Evolutionary conservation across 305 asterid genomes (phyloP), one percentile per base, ranked within the genome.

Genomic region (Euphrasia arctica): DNA sequence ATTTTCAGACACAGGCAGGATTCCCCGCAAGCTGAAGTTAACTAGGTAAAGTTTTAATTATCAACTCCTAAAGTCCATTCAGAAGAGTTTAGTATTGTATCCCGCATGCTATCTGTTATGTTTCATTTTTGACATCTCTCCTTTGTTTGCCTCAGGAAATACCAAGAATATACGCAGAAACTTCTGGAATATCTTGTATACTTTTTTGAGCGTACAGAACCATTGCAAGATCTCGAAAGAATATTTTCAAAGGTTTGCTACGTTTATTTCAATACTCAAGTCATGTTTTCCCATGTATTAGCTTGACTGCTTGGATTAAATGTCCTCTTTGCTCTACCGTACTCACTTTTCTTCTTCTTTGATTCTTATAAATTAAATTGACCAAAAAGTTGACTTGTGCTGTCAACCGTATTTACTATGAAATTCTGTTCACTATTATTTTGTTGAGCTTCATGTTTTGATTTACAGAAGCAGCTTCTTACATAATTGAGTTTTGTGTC

Each of bases 211-310:
- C 83, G 97, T 55, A 88, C 95, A 41, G 95, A 85, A 64, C 97
- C 99, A 63, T 70, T 93, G 82, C 94, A 86, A 79, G 97, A 93
- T 77, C 93, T 90, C 67, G 90, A 79, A 60, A 85, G 96, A 75
- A 86, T 93, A 69, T 85, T 86, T 71, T 82, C 85, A 25, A 91
- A 86, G 95, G 96, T 89, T 63, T 52, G 62, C 60, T 69, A 65
- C 68, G 22, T 0, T 18, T 0, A 18, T 18, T 18, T 18, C 22
- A 18, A 31, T 31, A 4, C 5, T 31, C 34, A 15, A 14, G 1
- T 6, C 49, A 4, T 22, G 1, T 52, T 15, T 51, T 13, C 7
- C 6, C 9, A 2, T 51, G 27, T 51, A 28, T 51, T 51, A 51
- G 10, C 28, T 51, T 45, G 50, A 12, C 50, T 45, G 50, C 11